These are phyloP conservation scores for Lunularia cruciata DNA, from an alignment of 225 moss, liverwort and hornwort species.

Conservation along the genomic window DNA sequence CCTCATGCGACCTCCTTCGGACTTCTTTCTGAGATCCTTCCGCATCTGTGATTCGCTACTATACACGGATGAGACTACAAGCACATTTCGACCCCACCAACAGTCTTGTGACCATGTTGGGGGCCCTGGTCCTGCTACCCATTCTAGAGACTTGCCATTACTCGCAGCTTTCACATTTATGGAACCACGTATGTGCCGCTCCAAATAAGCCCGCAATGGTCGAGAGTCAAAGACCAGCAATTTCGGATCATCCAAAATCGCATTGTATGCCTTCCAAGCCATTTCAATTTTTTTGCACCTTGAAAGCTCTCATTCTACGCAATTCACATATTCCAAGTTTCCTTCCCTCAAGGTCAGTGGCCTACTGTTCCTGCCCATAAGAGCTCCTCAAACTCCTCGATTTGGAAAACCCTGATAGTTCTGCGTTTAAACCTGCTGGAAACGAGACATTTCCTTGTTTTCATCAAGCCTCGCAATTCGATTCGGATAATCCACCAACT, in stretches of 20 bases:
- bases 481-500: no score
- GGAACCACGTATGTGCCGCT: slow-evolving; percentile 54
- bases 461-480: no score
- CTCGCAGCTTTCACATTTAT: slow-evolving; percentile 38
- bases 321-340: no score
- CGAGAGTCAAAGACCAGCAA: slow-evolving; percentile 51
- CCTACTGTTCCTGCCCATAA: no score
- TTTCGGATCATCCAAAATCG: slow-evolving; percentile 43
- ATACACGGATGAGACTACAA: slow-evolving; percentile 40
- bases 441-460: no score
- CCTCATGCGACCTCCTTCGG: slow-evolving; percentile 18
- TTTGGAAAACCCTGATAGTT: no score
- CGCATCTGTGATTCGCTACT: slow-evolving; percentile 28
- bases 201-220: slow-evolving; percentile 33
- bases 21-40: slow-evolving; percentile 19
- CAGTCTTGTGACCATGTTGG: slow-evolving; percentile 51
- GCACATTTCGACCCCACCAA: slow-evolving; percentile 57
- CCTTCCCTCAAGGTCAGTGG: no score
- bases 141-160: slow-evolving; percentile 41
- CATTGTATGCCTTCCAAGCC: slow-evolving; percentile 55
- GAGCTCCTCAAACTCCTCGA: no score
- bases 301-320: no score
- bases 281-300: no score
- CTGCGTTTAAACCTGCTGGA: no score
- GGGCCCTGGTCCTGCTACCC: slow-evolving; percentile 47